Evolutionary conservation across 345 rosid species (phyloP).

Genomic region (Populus nigra): DNA sequence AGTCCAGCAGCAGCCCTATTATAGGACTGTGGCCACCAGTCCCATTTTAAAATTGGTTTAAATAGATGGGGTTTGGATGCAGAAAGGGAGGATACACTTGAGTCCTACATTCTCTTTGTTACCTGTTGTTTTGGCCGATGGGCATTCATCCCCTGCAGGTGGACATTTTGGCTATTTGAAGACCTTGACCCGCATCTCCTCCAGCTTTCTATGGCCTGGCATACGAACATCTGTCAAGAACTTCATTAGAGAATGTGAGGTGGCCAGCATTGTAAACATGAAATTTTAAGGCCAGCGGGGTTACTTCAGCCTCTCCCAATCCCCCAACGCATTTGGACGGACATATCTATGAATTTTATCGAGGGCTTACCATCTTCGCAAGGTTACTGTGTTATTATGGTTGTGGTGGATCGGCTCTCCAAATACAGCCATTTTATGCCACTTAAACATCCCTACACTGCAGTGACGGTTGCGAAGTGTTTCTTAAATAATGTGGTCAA

Average conservation of each 20-base stretch:
- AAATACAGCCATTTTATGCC: background rate
- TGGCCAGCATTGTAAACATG: background rate
- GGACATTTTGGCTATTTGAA: too few relatives aligned
- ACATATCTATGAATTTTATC: background rate
- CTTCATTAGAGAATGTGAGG: background rate
- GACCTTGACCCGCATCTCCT: background rate
- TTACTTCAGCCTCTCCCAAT: background rate
- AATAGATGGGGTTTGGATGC: too few relatives aligned
- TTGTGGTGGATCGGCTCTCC: background rate
- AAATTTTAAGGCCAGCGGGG: background rate
- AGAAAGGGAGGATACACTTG: too few relatives aligned
- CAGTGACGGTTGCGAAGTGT: background rate
- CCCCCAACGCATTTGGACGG: background rate
- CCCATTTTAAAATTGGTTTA: too few relatives aligned
- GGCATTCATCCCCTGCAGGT: too few relatives aligned
- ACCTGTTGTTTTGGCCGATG: too few relatives aligned
- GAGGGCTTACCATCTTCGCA: background rate
- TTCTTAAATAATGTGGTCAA: background rate
- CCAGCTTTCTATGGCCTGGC: background rate
- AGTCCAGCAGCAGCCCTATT: too few relatives aligned
- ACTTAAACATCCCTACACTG: background rate
- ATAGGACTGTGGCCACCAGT: rapidly evolving
- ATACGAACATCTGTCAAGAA: background rate
- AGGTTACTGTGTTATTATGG: background rate
- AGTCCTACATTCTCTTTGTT: too few relatives aligned